Evolutionary conservation across 148 eudicot species (phyloP).

Genomic region (Pharnaceum exiguum): DNA sequence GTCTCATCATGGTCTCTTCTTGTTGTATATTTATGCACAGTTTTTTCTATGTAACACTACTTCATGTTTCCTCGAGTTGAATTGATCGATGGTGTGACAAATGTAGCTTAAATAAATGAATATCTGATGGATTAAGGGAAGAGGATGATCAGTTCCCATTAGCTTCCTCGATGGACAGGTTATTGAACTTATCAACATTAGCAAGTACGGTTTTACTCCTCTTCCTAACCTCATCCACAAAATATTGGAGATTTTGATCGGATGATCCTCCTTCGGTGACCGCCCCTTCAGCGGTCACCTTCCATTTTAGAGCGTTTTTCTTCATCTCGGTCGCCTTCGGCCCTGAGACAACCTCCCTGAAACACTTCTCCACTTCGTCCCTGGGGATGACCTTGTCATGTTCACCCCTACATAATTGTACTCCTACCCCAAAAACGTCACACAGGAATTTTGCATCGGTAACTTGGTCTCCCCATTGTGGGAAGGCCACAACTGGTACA

Average conservation of each 20-base stretch:
- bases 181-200: not conserved
- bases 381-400: slow-evolving; percentile 42
- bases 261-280: slow-evolving; percentile 68
- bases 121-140: slow-evolving; percentile 9
- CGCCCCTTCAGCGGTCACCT: slow-evolving; percentile 48
- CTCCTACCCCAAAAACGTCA: slow-evolving; percentile 54
- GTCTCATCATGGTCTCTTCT: not conserved
- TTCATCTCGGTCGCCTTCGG: slow-evolving; percentile 47
- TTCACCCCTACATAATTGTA: slow-evolving; percentile 57
- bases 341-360: slow-evolving; percentile 43
- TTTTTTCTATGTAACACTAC: no score
- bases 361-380: slow-evolving; percentile 52
- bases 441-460: slow-evolving; percentile 72
- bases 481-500: slow-evolving; percentile 74
- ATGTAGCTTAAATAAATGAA: not conserved
- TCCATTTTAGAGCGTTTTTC: slow-evolving; percentile 53
- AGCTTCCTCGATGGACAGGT: not conserved
- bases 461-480: slow-evolving; percentile 87
- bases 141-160: no score
- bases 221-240: slow-evolving; percentile 46
- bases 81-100: not conserved
- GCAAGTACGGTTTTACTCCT: slow-evolving; percentile 23
- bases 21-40: not conserved
- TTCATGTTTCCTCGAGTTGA: not conserved
- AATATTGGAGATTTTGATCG: slow-evolving; percentile 37